Base-by-base conservation (phyloP, 225 moss, liverwort and hornwort genomes). In the Marchantia polymorpha region DNA sequence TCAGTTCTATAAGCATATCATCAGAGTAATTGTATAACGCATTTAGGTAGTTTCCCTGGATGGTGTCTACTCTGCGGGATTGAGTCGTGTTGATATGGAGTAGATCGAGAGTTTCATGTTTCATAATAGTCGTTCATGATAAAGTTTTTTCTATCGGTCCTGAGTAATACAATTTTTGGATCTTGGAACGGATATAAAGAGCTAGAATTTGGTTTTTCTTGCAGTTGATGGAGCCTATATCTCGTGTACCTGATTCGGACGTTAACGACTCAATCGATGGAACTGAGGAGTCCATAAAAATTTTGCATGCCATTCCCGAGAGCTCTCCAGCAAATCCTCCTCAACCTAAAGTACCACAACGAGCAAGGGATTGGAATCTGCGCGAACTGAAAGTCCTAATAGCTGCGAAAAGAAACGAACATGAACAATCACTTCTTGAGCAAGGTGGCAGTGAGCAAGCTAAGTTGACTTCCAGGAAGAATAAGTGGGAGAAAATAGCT, bases 401-500 rank as follows among this genome's bases (percentile, higher is more conserved):
- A 56, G 71, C 80, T 39, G 80, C 80, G 10, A 80, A 80, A 48
- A 72, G 72, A 51, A n/a, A 78, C 39, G 78, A 78, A 68, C 71
- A 80, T 73, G 80, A 80, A 63, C 80, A 80, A 20, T 71, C 60
- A 72, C 72, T 73, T 14, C 60, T 80, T 15, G 80, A 80, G 50
- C 72, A 60, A 55, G 73, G 73, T 9, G 80, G 49, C 7, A 80
- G 56, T 61, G 71, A 58, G n/a, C 80, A 80, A 63, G 80, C 72
- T 48, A 80, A 80, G 71, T 16, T 80, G 47, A 80, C 61, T 22
- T 72, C 80, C 54, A 71, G 71, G 72, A 80, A 80, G 61, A 80
- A 73, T 31, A 80, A 80, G 55, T 80, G 80, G 80, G 80, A 80
- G 61, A 80, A 80, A 73, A 80, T 80, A 52, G 80, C 80, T 46